phyloP scores from a whole-genome alignment of 1,284 basidiomycete genomes.

The Rhodofomes roseus region DNA sequence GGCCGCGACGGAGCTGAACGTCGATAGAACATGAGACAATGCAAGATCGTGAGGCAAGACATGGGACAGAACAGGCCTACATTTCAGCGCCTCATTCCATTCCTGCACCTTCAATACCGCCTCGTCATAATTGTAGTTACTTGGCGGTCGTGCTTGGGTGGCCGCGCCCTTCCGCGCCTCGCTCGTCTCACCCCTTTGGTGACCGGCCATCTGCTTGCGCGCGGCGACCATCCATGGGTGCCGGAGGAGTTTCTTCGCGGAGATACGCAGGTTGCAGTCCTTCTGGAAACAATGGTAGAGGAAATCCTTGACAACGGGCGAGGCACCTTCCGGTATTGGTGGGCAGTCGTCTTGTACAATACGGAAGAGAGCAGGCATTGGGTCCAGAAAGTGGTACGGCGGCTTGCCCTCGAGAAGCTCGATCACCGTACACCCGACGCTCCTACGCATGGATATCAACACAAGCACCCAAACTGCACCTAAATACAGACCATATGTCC shows the following conservation, averaged over 20 bases:
- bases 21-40: conserved; percentile 3
- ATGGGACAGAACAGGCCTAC: conserved; percentile 39
- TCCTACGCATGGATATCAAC: conserved; percentile 42
- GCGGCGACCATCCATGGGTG: conserved; percentile 96
- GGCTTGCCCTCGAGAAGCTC: conserved; percentile 95
- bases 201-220: conserved; percentile 62
- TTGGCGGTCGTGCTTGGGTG: conserved; percentile 49
- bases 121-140: conserved; percentile 88
- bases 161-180: conserved; percentile 30
- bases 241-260: conserved; percentile 87
- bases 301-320: conserved; percentile 94
- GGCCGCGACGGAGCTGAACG: conserved; percentile 39
- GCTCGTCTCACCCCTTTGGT: conserved; percentile 39
- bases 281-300: conserved; percentile 98
- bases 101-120: conserved; percentile 94
- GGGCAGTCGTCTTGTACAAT: conserved; percentile 98
- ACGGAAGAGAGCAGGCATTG: conserved; percentile 97
- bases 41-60: background rate
- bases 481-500: conserved; percentile 79
- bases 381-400: conserved; percentile 92
- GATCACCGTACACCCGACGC: conserved; percentile 94
- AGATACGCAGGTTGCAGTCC: conserved; percentile 90
- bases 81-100: conserved; percentile 96
- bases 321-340: conserved; percentile 92
- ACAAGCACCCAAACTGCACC: background rate